These are phyloP conservation scores for Starmerella stigmatis DNA, from an alignment of 805 yeast genomes.

Conservation along the genomic window DNA sequence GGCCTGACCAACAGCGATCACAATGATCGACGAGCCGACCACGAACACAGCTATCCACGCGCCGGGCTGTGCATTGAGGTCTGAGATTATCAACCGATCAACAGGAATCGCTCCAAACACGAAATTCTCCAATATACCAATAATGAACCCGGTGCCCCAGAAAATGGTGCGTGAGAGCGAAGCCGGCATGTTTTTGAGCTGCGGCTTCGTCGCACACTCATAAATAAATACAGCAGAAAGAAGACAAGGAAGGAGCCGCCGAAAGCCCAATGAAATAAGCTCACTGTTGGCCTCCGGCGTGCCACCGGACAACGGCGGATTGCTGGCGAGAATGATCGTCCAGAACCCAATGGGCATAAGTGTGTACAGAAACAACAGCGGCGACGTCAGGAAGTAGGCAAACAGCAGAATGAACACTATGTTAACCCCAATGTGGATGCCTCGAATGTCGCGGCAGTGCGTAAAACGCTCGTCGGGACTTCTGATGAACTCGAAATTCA, in stretches of 20 bases:
- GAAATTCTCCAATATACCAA: constrained; percentile 73
- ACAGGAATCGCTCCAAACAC: constrained; percentile 84
- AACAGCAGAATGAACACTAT: constrained; percentile 44
- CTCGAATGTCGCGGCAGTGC: constrained; percentile 59
- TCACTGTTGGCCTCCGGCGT: constrained; percentile 49
- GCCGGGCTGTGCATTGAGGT: constrained; percentile 66
- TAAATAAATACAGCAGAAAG: constrained; percentile 65
- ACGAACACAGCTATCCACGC: constrained; percentile 53
- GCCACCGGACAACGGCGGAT: constrained; percentile 44
- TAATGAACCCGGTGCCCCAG: constrained; percentile 78
- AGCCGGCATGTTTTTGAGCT: constrained; percentile 23
- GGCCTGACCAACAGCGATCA: constrained; percentile 63
- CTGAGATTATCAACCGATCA: constrained; percentile 66
- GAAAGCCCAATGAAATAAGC: constrained; percentile 59
- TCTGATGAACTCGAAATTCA: constrained; percentile 53
- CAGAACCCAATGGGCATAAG: constrained; percentile 61
- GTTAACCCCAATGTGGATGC: constrained; percentile 46
- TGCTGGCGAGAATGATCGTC: constrained; percentile 72
- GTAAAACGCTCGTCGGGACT: constrained; percentile 23
- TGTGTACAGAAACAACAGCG: constrained; percentile 53
- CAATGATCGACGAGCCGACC: constrained; percentile 39
- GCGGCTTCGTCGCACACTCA: constrained; percentile 37
- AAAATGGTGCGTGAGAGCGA: constrained; percentile 34
- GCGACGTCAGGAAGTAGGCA: constrained; percentile 39
- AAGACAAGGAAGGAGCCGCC: constrained; percentile 62